These are phyloP conservation scores for Termitomyces sp. DNA, from an alignment of 768 basidiomycete species.

Conservation along the genomic window DNA sequence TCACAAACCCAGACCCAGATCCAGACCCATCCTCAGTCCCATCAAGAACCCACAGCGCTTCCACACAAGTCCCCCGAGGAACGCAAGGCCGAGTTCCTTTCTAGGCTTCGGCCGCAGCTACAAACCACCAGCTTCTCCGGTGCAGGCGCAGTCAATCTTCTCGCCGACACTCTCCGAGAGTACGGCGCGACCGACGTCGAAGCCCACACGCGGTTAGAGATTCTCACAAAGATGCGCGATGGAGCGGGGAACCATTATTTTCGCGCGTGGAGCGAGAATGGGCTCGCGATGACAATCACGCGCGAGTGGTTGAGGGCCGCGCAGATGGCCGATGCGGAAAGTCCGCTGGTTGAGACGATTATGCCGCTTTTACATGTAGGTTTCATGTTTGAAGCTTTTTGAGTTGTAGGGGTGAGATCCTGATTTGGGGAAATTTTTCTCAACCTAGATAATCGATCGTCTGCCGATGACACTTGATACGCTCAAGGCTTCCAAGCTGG, in stretches of 20 bases:
- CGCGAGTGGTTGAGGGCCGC: constrained; percentile 79
- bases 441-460: constrained; percentile 73
- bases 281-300: constrained; percentile 66
- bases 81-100: constrained; percentile 48
- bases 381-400: constrained; percentile 11
- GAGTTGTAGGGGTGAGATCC: too few relatives aligned
- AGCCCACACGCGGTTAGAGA: constrained; percentile 58
- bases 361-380: constrained; percentile 87
- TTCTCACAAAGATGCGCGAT: constrained; percentile 77
- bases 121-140: constrained; percentile 58
- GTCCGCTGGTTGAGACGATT: constrained; percentile 59
- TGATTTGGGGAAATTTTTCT: too few relatives aligned
- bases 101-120: constrained; percentile 50
- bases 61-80: constrained; percentile 38
- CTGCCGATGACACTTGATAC: constrained; percentile 68
- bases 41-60: constrained; percentile 17
- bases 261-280: constrained; percentile 81
- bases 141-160: constrained; percentile 58
- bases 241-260: constrained; percentile 84
- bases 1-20: constrained; percentile 2
- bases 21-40: constrained; percentile 18
- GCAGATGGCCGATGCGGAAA: constrained; percentile 49
- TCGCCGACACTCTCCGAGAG: constrained; percentile 52
- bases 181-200: constrained; percentile 65
- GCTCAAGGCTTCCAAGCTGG: constrained; percentile 67